These are phyloP conservation scores for Astragalus membranaceus DNA, from an alignment of 306 rosid genomes.

Conservation along the genomic window DNA sequence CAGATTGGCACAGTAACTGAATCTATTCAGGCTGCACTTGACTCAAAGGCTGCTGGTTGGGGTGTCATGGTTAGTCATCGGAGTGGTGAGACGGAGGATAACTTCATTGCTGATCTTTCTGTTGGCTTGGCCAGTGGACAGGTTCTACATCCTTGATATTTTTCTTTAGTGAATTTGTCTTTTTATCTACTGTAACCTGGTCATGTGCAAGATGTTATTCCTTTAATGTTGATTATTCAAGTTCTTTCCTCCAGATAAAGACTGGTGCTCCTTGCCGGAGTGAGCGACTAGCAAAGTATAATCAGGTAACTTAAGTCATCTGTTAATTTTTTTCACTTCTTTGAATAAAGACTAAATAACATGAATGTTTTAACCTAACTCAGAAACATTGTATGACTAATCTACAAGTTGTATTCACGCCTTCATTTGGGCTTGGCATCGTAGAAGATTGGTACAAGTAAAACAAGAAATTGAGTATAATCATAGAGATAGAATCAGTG, in stretches of 20 bases:
- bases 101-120: conserved; percentile 97
- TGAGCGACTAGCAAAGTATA: conserved; percentile 97
- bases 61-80: conserved; percentile 99
- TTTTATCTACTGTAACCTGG: not conserved
- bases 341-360: not conserved
- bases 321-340: not conserved
- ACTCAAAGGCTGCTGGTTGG: conserved; percentile 99
- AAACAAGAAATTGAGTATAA: not conserved
- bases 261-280: conserved; percentile 99
- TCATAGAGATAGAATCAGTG: not conserved
- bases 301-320: conserved; percentile 55
- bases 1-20: conserved; percentile 95
- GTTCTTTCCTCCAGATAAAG: conserved; percentile 58
- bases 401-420: not conserved
- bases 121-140: conserved; percentile 99
- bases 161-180: not conserved
- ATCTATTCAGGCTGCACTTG: conserved; percentile 95
- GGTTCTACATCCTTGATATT: conserved; percentile 37
- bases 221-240: conserved; percentile 26
- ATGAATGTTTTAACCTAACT: not conserved
- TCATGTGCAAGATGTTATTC: conserved; percentile 1
- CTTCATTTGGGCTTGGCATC: not conserved
- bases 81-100: conserved; percentile 98
- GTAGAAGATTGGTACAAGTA: not conserved
- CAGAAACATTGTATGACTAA: too few relatives aligned